Conservation (phyloP, 345 rosid species). For the Diplotaxis tenuifolia region DNA sequence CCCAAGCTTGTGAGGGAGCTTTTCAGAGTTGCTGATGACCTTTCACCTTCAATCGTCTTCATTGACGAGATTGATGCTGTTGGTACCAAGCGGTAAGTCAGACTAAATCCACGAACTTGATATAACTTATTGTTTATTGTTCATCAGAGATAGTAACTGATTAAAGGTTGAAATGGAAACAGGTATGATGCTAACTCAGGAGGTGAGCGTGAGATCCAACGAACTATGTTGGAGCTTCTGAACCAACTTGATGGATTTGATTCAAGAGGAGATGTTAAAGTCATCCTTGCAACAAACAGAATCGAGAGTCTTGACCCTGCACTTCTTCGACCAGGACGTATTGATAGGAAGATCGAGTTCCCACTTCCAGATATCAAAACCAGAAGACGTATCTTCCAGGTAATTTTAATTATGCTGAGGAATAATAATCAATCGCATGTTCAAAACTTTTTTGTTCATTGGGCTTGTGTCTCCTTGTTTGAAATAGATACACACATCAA, state of each 20-base stretch:
- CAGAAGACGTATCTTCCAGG: constrained; percentile 95
- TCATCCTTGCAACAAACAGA: constrained; percentile 91
- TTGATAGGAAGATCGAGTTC: constrained; percentile 92
- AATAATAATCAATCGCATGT: neutral
- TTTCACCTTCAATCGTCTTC: constrained; percentile 92
- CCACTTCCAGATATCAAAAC: constrained; percentile 98
- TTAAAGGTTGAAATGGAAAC: neutral
- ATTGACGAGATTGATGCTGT: constrained; percentile 96
- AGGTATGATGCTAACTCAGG: constrained; percentile 95
- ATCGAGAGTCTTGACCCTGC: constrained; percentile 97
- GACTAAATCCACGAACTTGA: neutral
- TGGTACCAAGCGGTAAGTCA: constrained; percentile 84
- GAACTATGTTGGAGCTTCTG: constrained; percentile 95
- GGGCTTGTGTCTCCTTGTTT: neutral
- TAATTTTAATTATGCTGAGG: constrained; percentile 15
- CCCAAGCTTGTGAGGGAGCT: constrained; percentile 96
- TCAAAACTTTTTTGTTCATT: neutral
- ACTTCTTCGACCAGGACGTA: constrained; percentile 89
- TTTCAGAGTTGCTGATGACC: constrained; percentile 93
- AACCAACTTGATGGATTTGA: constrained; percentile 96
- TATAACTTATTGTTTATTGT: neutral
- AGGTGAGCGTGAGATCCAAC: constrained; percentile 95
- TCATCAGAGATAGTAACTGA: neutral
- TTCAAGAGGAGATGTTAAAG: constrained; percentile 96
- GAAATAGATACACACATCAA: constrained; percentile 82